A percentile compares a stretch with the other conserved stretches of the same genome.
These are phyloP conservation scores for Zasmidium cellare DNA, from an alignment of 2,329 filamentous ascomycete genomes.

Conservation along the genomic window DNA sequence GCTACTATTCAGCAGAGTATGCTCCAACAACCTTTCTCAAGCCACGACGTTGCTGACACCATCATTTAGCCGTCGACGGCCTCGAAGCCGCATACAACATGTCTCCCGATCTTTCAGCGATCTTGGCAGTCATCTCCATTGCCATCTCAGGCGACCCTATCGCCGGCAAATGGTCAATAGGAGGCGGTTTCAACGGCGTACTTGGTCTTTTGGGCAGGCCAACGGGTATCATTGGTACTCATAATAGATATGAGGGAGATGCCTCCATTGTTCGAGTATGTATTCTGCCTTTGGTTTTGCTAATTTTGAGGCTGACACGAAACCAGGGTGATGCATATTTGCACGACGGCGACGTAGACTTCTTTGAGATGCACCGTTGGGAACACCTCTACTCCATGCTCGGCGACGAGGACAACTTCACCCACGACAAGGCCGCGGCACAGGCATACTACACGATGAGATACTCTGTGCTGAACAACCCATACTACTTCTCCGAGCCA, in stretches of 20 bases:
- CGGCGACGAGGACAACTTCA: constrained; percentile 2
- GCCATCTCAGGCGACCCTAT: constrained; percentile 21
- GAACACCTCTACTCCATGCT: constrained; percentile 12
- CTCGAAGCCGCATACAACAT: constrained; percentile 27
- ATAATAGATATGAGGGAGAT: constrained; percentile 13
- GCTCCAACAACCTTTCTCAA: background rate
- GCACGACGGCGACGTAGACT: constrained; percentile 10
- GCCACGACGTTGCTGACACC: background rate
- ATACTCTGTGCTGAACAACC: constrained; percentile 12
- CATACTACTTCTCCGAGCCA: constrained; percentile 12
- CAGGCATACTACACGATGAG: constrained; percentile 15
- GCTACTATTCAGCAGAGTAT: constrained; percentile 28
- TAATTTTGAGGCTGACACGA: background rate
- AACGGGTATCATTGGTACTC: constrained; percentile 13
- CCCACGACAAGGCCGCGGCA: constrained; percentile 14
- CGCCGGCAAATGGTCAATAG: constrained; percentile 14
- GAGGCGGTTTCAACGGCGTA: constrained; percentile 2
- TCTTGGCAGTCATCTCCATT: constrained; percentile 17
- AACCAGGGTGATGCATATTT: constrained; percentile 12
- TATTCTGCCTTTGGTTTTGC: background rate
- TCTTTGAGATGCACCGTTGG: constrained; percentile 16
- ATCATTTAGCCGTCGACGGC: constrained; percentile 8
- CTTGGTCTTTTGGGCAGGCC: constrained; percentile 9
- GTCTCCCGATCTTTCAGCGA: constrained; percentile 22
- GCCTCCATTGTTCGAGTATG: constrained; percentile 14